Conservation (phyloP, 345 rosid species). For the Punica granatum region DNA sequence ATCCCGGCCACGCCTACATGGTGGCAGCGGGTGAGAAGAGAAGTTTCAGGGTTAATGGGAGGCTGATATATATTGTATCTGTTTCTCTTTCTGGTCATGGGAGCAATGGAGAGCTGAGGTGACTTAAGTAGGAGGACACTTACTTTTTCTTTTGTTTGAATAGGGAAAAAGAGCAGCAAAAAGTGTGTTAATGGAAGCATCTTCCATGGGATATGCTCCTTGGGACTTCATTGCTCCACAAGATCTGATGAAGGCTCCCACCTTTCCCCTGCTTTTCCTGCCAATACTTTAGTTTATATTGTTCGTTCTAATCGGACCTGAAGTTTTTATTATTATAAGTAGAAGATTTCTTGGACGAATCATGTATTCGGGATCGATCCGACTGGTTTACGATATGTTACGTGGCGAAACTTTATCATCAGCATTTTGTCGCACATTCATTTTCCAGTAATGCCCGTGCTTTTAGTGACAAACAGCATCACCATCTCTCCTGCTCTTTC, state of each 20-base stretch:
- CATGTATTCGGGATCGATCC: neutral
- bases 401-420: neutral
- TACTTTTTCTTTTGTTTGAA: neutral
- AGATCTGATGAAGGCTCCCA: neutral
- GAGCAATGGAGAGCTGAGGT: conserved; percentile 26
- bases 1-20: conserved; percentile 2
- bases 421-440: neutral
- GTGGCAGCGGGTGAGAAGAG: neutral
- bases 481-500: neutral
- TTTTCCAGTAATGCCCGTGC: neutral
- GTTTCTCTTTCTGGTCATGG: conserved; percentile 10
- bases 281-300: neutral
- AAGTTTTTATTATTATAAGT: neutral
- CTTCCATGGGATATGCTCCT: conserved; percentile 51
- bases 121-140: conserved; percentile 25
- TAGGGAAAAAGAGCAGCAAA: conserved; percentile 1
- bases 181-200: conserved; percentile 29
- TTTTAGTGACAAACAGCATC: neutral
- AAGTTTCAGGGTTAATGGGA: neutral
- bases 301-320: neutral
- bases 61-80: neutral
- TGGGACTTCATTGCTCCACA: neutral
- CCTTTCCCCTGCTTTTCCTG: conserved; percentile 6
- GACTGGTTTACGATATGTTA: neutral
- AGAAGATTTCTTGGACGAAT: neutral